phyloP scores from a whole-genome alignment of 176 grass and related monocot genomes.

The Triticum aestivum region DNA sequence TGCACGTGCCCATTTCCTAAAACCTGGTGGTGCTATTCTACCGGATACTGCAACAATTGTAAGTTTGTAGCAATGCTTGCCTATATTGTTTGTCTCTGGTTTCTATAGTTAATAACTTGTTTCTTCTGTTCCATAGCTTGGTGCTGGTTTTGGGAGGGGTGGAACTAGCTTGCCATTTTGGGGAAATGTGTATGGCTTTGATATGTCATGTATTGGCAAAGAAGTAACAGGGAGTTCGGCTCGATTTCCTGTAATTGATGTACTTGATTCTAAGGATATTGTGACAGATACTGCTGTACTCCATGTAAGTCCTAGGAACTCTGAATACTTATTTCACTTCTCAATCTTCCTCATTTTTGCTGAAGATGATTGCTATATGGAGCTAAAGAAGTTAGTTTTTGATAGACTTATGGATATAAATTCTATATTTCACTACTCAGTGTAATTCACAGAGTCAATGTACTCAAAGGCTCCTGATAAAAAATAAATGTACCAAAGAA shows the following conservation, averaged over 20 bases:
- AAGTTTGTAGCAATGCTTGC: constrained; percentile 31
- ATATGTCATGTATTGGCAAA: constrained; percentile 92
- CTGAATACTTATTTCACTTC: constrained; percentile 11
- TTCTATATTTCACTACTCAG: background rate
- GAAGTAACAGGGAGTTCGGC: constrained; percentile 64
- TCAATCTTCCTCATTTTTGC: background rate
- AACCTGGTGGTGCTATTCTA: constrained; percentile 88
- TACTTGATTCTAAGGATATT: constrained; percentile 59
- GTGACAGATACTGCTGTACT: constrained; percentile 70
- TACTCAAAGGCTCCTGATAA: no score
- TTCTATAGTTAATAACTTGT: constrained; percentile 17
- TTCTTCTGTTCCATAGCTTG: constrained; percentile 49
- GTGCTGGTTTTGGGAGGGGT: constrained; percentile 91
- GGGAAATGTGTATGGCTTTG: constrained; percentile 91
- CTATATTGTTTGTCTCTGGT: constrained; percentile 14
- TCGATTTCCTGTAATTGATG: constrained; percentile 70
- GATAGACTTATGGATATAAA: no score
- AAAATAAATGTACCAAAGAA: background rate
- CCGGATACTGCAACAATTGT: constrained; percentile 90
- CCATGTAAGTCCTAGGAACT: constrained; percentile 54
- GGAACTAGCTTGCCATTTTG: constrained; percentile 90
- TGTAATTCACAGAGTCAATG: background rate
- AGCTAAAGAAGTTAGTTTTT: no score
- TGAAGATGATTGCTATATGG: background rate
- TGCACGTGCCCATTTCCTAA: constrained; percentile 87